Evolutionary conservation across 202 grass and related monocot species (phyloP), one percentile per base, ranked within the genome.

Genomic region (Elaeis oleifera): DNA sequence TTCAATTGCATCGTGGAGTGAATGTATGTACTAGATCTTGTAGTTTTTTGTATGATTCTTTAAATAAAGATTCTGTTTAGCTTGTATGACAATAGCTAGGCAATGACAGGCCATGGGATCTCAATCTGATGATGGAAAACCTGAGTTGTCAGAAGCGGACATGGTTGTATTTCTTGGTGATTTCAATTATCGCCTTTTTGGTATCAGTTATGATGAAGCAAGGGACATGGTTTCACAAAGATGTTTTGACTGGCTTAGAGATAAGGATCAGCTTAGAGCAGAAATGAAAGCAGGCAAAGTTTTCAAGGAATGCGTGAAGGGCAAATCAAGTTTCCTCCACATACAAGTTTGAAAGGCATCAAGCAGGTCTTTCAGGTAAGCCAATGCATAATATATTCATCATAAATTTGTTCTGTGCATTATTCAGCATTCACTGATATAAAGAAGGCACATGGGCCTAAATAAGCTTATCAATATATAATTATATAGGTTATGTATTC

Each of bases 301-400:
- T 15, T 97, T 83, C 94, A 97, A 83, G 92, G 94, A 74, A 97
- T 97, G 88, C 79, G 92, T 72, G 94, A 97, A 83, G 94, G 79
- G 17, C 73, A 92, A 32, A 89, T 97, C 65, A 89, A 88, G 78
- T 97, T 97, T 76, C 85, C 94, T 60, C 94, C 29, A 97, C 94
- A 59, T 97, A 97, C 74, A 97, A 92, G 81, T 97, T 97, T 67
- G 86, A 97, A 73, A 88, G 81, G 59, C 70, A 89, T 18, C 53
- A 74, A 57, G 77, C 82, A 67, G 94, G 94, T 60, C 80, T 97
- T 21, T 87, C 81, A 91, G 92, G 92, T 91, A 84, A 32, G 66
- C 23, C 49, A 21, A 8, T 68, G 0, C 9, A 13, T 2, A 44
- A 44, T 44, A 13, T 44, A 44, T 44, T 44, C 11, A 3, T 13